Evolutionary conservation across 805 yeast genomes (phyloP), one percentile per base, ranked within the genome.

Genomic region (Candida boidinii): DNA sequence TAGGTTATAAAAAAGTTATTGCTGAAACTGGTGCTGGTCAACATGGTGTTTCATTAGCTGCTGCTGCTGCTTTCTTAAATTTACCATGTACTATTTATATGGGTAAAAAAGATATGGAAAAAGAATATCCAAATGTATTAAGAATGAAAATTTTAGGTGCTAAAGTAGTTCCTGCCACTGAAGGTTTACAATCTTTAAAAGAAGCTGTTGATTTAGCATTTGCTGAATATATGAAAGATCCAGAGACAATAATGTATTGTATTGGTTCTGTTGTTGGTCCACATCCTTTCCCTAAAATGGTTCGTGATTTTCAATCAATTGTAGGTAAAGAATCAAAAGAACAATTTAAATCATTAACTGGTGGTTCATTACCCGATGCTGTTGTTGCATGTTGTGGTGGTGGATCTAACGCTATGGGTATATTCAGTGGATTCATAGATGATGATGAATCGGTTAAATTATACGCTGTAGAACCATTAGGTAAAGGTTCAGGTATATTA

Each of bases 21-120:
- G 71, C 72, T 30, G 71, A 65, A 43, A 66, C 71, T 16, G 71
- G 71, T 34, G 71, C 71, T 14, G 71, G 71, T 14, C 71, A 65
- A 55, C 71, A 65, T 45, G 71, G 71, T 35, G 72, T 65, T 18
- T 71, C 72, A 19, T 63, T 71, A 17, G 71, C 71, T n/a, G 65
- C 70, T 17, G 66, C 58, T 4, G 66, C 67, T 17, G 71, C 71
- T 27, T 65, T 64, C 43, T 63, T 38, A 20, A 34, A 34, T 12
- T 23, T 38, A 1, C 33, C 32, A 2, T 38, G 41, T 29, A 35
- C 25, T 17, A 32, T 38, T 10, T 38, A 36, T 23, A 38, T 38
- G 41, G 41, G 41, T 12, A 37, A 23, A 23, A 34, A 36, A 5
- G 41, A 38, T 26, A 38, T 38, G 36, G 33, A 16, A 15, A 38